phyloP scores from a whole-genome alignment of 2,329 filamentous ascomycete species.

The Sclerotinia sclerotiorum region DNA sequence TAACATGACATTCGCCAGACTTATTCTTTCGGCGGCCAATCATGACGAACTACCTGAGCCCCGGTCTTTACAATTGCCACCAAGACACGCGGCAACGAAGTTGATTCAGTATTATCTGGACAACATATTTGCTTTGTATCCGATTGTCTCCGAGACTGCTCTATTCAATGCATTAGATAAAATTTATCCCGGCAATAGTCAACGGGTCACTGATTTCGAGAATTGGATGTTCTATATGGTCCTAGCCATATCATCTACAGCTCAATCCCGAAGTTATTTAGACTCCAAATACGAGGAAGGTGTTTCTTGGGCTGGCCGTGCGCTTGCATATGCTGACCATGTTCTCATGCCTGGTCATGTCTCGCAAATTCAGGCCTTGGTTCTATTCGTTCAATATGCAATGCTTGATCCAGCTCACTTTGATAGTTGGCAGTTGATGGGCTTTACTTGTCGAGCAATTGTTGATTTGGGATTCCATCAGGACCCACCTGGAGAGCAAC shows the following conservation, averaged over 20 bases:
- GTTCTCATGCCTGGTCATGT: slow-evolving; percentile 84
- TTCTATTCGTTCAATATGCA: slow-evolving; percentile 85
- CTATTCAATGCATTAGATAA: slow-evolving; percentile 78
- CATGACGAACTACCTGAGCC: slow-evolving; percentile 69
- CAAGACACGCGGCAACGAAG: slow-evolving; percentile 64
- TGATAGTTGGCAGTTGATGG: slow-evolving; percentile 90
- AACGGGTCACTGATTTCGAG: slow-evolving; percentile 64
- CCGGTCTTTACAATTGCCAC: slow-evolving; percentile 63
- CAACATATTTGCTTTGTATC: slow-evolving; percentile 77
- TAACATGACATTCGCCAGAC: slow-evolving; percentile 87
- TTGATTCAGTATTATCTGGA: slow-evolving; percentile 82
- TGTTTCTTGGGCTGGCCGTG: slow-evolving; percentile 58
- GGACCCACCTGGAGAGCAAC: slow-evolving; percentile 72
- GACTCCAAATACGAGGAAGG: slow-evolving; percentile 61
- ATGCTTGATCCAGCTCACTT: slow-evolving; percentile 89
- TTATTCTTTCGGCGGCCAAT: slow-evolving; percentile 79
- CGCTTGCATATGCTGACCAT: slow-evolving; percentile 74
- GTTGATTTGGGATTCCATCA: slow-evolving; percentile 92
- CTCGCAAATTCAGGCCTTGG: slow-evolving; percentile 80
- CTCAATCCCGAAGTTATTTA: slow-evolving; percentile 68
- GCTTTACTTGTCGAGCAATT: slow-evolving; percentile 82
- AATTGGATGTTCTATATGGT: slow-evolving; percentile 89
- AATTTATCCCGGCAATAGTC: slow-evolving; percentile 70
- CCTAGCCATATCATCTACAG: slow-evolving; percentile 75
- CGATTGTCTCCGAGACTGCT: slow-evolving; percentile 77